Base-by-base conservation (phyloP, 148 eudicot genomes). In the Vaccinium vitisidaea region DNA sequence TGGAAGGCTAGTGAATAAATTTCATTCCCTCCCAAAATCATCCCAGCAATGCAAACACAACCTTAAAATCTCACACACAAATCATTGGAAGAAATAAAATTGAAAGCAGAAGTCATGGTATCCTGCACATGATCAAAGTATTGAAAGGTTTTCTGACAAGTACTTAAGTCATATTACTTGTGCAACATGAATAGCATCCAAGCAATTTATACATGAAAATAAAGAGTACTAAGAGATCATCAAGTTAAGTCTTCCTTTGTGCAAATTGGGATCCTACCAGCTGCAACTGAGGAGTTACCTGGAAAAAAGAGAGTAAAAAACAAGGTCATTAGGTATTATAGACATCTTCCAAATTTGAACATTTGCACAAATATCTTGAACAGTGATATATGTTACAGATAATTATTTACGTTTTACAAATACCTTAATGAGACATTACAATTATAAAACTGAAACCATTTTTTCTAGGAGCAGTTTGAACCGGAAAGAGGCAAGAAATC, bases 231-330 rank as follows among this genome's bases (percentile, higher is more conserved):
- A 81, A 81, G 46, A 75, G 4, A 46, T 65, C 73, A 73, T 8
- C 79, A 84, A 67, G 70, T 65, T 39, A 32, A 69, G 50, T 74
- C 81, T 75, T 75, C 76, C 79, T 75, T 81, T 81, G 12, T 13
- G 53, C 76, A 23, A 25, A 80, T 52, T 10, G 52, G 63, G 80
- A 85, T 61, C 80, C 15, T 59, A 74, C 73, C 50, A 81, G 77
- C 84, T 55, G 52, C 80, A 48, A 14, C 21, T 21, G 80, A 52
- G 18, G 80, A 52, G 18, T 75, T 32, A 85, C 76, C 87, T 85
- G 84, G n/a, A 46, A 58, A 25, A 80, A n/a, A 69, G 7, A 11
- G 23, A 50, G 23, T 3, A 3, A 46, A 7, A 69, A 69, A 69
- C 74, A 11, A 69, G 43, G 74, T 69, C 39, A 69, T 69, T 30